Evolutionary conservation across 2,329 filamentous ascomycete genomes (phyloP).

Genomic region (Blastomyces gilchristii): DNA sequence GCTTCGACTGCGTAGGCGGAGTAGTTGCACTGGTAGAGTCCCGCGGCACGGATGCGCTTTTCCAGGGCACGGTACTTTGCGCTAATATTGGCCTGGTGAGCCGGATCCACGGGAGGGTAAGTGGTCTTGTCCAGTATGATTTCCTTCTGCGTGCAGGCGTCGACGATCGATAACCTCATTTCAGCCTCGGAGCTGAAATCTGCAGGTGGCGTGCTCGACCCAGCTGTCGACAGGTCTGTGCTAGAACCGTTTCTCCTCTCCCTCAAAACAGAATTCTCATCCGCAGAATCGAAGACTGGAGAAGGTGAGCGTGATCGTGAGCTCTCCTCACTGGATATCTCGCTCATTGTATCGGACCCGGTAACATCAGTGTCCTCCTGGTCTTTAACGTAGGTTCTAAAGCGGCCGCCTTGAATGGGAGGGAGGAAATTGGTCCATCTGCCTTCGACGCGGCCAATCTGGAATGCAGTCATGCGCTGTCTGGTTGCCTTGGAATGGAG

Average conservation of each 20-base stretch:
- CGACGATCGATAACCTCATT: constrained; percentile 51
- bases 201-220: not conserved
- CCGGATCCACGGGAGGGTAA: constrained; percentile 66
- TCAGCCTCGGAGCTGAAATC: constrained; percentile 17
- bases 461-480: constrained; percentile 65
- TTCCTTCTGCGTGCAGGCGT: constrained; percentile 62
- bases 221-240: not conserved
- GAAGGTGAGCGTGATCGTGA: constrained; percentile 49
- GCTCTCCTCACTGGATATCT: constrained; percentile 40
- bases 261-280: constrained; percentile 29
- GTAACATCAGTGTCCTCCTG: constrained; percentile 33
- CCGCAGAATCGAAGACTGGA: constrained; percentile 47
- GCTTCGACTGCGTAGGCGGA: constrained; percentile 64
- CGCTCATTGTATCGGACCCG: constrained; percentile 8
- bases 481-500: constrained; percentile 72
- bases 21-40: constrained; percentile 78
- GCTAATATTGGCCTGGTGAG: constrained; percentile 64
- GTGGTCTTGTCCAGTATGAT: constrained; percentile 63
- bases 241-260: constrained; percentile 19
- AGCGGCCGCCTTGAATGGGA: constrained; percentile 80
- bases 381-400: constrained; percentile 46
- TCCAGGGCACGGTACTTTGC: constrained; percentile 69
- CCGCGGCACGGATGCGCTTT: constrained; percentile 58
- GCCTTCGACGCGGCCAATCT: constrained; percentile 71
- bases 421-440: constrained; percentile 79